Conservation (phyloP, 2,329 filamentous ascomycete genomes). For the Drechslerella dactyloides region DNA sequence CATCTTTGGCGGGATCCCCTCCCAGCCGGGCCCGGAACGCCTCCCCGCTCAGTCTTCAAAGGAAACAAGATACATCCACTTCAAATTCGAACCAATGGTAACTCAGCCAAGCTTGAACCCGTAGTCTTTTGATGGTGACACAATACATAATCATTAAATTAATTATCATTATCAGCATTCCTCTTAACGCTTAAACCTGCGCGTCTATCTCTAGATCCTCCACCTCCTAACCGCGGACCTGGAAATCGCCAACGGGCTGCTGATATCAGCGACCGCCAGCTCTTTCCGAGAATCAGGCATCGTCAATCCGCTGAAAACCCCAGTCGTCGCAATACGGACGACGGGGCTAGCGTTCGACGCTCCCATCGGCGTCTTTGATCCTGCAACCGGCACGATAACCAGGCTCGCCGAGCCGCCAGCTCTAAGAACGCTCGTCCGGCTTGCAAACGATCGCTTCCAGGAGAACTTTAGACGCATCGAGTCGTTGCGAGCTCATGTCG, state of each 20-base stretch:
- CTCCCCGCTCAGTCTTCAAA: conserved; percentile 54
- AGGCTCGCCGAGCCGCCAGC: conserved; percentile 64
- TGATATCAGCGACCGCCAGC: conserved; percentile 76
- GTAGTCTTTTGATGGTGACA: too few species aligned
- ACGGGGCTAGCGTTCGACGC: conserved; percentile 83
- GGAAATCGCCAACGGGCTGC: conserved; percentile 74
- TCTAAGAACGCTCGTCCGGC: conserved; percentile 69
- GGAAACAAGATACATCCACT: conserved; percentile 69
- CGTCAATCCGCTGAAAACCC: conserved; percentile 67
- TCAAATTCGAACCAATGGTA: conserved; percentile 97
- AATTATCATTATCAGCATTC: too few species aligned
- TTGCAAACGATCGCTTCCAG: conserved; percentile 76
- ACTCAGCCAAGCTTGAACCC: conserved; percentile 56
- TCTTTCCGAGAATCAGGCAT: conserved; percentile 92
- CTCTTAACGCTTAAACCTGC: conserved; percentile 12
- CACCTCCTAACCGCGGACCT: conserved; percentile 81
- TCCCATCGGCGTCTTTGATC: conserved; percentile 68
- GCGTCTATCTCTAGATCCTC: conserved; percentile 70
- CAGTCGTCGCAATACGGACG: conserved; percentile 84
- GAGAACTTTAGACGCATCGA: conserved; percentile 73
- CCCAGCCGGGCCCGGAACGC: conserved; percentile 39
- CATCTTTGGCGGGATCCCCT: conserved; percentile 55
- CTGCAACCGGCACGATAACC: conserved; percentile 55
- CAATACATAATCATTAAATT: too few species aligned
- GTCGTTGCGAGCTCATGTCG: conserved; percentile 62